Conservation (phyloP, 345 rosid genomes). For the Pelargonium nanum region DNA sequence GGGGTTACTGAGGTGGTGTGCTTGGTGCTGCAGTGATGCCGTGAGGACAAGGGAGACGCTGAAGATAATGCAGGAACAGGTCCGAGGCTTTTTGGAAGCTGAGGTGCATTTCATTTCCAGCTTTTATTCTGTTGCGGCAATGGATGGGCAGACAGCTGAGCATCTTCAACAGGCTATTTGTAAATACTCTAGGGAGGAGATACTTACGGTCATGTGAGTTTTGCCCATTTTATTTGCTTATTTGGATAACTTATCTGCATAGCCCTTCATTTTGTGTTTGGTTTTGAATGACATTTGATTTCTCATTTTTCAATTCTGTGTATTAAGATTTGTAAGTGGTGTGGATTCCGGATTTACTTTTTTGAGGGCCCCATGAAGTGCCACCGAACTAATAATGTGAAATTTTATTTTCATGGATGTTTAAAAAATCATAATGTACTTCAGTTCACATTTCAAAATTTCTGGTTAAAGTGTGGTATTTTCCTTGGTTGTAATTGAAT, state of each 20-base stretch:
- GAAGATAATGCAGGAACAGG: constrained; percentile 79
- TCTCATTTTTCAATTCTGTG: background rate
- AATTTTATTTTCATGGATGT: background rate
- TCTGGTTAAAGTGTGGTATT: background rate
- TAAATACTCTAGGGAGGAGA: constrained; percentile 52
- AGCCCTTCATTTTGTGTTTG: background rate
- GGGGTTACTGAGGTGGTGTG: background rate
- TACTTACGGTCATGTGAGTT: constrained; percentile 74
- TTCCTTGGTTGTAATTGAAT: background rate
- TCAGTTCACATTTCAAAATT: background rate
- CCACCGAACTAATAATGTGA: background rate
- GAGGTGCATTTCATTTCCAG: constrained; percentile 77
- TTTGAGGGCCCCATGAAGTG: background rate
- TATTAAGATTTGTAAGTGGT: background rate
- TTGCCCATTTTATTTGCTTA: background rate
- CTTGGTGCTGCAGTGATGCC: constrained; percentile 54
- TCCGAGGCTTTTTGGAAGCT: constrained; percentile 50
- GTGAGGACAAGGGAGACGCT: constrained; percentile 69
- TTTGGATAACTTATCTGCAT: background rate
- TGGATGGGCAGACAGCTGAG: constrained; percentile 97
- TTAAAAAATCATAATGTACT: background rate
- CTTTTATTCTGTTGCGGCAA: constrained; percentile 89
- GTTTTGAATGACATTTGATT: too few relatives aligned
- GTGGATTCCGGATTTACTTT: background rate
- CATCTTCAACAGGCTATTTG: constrained; percentile 68